Percentiles rank a stretch among this genome's conserved stretches.
Evolutionary conservation across 441 rosid genomes (phyloP).

Genomic region (Macaranga tanarius): DNA sequence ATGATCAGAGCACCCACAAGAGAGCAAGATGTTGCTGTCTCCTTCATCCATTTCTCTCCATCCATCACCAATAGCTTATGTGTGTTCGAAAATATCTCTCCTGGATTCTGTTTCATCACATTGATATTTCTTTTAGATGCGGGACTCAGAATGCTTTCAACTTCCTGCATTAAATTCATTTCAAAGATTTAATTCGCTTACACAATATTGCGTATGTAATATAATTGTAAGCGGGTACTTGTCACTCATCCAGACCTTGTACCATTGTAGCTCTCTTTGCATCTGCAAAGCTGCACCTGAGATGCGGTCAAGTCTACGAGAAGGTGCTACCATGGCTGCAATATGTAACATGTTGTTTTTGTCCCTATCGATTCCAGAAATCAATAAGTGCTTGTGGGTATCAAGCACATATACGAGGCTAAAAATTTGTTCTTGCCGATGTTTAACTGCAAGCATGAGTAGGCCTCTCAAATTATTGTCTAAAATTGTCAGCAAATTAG

Average conservation of each 20-base stretch:
- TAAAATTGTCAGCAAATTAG: neutral
- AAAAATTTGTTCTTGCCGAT: constrained; percentile 8
- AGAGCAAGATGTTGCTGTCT: constrained; percentile 15
- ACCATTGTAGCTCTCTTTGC: constrained; percentile 21
- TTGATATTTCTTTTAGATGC: neutral
- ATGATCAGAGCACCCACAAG: constrained; percentile 21
- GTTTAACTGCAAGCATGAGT: neutral
- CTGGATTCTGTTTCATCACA: neutral
- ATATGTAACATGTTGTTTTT: neutral
- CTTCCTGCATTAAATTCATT: neutral
- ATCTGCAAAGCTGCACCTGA: constrained; percentile 21
- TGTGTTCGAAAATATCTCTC: neutral
- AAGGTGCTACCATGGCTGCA: neutral
- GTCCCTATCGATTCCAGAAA: neutral
- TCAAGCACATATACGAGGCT: neutral
- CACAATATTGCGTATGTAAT: too few species aligned
- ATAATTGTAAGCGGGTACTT: too few species aligned
- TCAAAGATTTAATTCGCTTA: too few species aligned
- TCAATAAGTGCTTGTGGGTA: neutral
- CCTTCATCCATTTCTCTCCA: constrained; percentile 27
- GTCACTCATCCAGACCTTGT: too few species aligned
- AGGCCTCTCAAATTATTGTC: neutral
- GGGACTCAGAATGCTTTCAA: constrained; percentile 5
- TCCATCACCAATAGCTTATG: neutral
- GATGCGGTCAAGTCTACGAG: neutral